Evolutionary conservation across 1,139 yeast species (phyloP).

Genomic region (Yamadazyma sp.): DNA sequence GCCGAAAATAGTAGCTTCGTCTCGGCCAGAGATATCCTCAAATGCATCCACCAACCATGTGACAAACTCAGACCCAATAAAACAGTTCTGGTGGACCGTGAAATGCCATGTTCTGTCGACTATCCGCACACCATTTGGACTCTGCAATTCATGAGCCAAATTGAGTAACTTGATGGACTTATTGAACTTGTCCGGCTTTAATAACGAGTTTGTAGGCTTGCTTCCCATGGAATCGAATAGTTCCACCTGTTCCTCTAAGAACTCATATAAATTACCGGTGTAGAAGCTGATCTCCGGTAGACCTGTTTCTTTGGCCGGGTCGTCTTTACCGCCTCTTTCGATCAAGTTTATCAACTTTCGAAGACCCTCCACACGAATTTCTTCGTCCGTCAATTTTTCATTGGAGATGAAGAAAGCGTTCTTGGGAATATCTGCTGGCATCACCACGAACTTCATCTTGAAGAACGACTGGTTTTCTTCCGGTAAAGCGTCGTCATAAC

Average conservation of each 20-base stretch:
- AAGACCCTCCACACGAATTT: constrained; percentile 83
- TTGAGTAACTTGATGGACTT: constrained; percentile 39
- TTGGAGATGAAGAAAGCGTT: constrained; percentile 51
- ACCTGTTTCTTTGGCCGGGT: constrained; percentile 49
- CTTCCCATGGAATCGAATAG: constrained; percentile 36
- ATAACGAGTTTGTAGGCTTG: constrained; percentile 28
- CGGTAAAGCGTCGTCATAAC: constrained; percentile 72
- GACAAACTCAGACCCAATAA: constrained; percentile 82
- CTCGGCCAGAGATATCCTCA: constrained; percentile 75
- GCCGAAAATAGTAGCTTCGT: constrained; percentile 80
- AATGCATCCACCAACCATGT: constrained; percentile 80
- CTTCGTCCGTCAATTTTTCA: constrained; percentile 75
- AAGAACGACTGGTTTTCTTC: constrained; percentile 58
- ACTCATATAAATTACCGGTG: constrained; percentile 79
- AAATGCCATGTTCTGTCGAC: constrained; percentile 92
- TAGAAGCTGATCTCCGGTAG: constrained; percentile 81
- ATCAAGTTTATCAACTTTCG: constrained; percentile 67
- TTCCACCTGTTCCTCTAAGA: constrained; percentile 43
- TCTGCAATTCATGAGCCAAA: constrained; percentile 67
- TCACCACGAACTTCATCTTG: constrained; percentile 76
- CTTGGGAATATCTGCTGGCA: constrained; percentile 71
- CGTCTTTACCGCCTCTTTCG: constrained; percentile 50
- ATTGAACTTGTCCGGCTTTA: constrained; percentile 37
- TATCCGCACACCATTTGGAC: constrained; percentile 60
- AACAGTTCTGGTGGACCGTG: constrained; percentile 73